Evolutionary conservation across 352 stramenopile species (phyloP).

Genomic region (Phytopythium cucurbitacearum): DNA sequence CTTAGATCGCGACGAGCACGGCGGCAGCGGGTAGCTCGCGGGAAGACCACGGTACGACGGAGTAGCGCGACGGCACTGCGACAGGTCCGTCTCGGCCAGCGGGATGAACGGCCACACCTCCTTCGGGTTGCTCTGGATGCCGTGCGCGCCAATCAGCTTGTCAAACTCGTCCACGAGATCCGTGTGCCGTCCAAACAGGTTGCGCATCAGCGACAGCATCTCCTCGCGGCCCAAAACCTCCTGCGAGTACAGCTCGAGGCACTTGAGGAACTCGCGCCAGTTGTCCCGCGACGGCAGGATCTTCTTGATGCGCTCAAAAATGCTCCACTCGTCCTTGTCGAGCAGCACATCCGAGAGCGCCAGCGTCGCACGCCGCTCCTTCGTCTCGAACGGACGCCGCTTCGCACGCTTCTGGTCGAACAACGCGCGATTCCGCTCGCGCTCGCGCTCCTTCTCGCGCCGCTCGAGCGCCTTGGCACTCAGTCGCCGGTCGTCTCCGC

Average conservation of each 20-base stretch:
- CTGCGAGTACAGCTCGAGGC: slow-evolving; percentile 96
- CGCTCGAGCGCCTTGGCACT: slow-evolving; percentile 57
- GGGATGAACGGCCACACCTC: slow-evolving; percentile 92
- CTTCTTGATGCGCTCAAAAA: slow-evolving; percentile 95
- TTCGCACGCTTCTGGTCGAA: slow-evolving; percentile 75
- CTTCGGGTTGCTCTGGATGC: slow-evolving; percentile 74
- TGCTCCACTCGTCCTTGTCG: slow-evolving; percentile 85
- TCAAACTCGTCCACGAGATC: slow-evolving; percentile 84
- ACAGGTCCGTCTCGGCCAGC: slow-evolving; percentile 88
- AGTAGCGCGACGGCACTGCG: slow-evolving; percentile 88
- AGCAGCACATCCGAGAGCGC: slow-evolving; percentile 75
- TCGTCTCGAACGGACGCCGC: slow-evolving; percentile 59
- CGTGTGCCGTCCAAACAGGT: slow-evolving; percentile 85
- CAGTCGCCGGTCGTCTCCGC: slow-evolving; percentile 44
- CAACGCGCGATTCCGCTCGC: slow-evolving; percentile 68
- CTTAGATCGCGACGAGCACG: slow-evolving; percentile 92
- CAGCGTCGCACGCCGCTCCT: slow-evolving; percentile 69
- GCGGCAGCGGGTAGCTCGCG: slow-evolving; percentile 95
- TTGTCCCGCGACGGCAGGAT: slow-evolving; percentile 91
- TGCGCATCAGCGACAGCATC: slow-evolving; percentile 85
- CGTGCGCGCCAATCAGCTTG: slow-evolving; percentile 64
- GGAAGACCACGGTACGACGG: slow-evolving; percentile 97
- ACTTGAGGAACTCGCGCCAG: slow-evolving; percentile 98
- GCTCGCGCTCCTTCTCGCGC: slow-evolving; percentile 74
- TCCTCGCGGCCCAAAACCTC: slow-evolving; percentile 93